Percentiles rank a stretch among this genome's conserved stretches.
These are phyloP conservation scores for Apiotrichum brassicae DNA, from an alignment of 1,284 basidiomycete species.

Conservation along the genomic window DNA sequence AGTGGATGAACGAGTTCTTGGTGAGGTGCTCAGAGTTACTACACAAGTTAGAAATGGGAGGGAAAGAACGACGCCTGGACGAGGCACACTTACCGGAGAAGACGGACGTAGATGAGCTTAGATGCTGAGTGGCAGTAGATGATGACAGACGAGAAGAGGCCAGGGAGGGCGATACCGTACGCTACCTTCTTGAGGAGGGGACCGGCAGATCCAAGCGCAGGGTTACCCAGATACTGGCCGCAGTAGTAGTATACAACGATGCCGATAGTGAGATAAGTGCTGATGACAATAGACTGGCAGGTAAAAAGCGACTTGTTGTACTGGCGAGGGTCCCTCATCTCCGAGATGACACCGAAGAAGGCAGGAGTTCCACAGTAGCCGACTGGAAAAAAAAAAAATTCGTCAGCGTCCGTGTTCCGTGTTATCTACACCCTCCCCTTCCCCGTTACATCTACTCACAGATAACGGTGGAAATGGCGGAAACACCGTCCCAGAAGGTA, in stretches of 20 bases:
- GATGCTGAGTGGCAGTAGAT: slow-evolving; percentile 28
- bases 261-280: slow-evolving; percentile 16
- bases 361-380: slow-evolving; percentile 24
- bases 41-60: neutral
- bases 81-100: slow-evolving; percentile 16
- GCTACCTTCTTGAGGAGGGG: slow-evolving; percentile 37
- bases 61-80: neutral
- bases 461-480: slow-evolving; percentile 16
- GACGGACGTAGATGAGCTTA: slow-evolving; percentile 33
- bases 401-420: no score
- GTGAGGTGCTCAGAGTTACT: slow-evolving; percentile 54
- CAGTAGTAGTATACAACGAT: slow-evolving; percentile 31
- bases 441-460: slow-evolving; percentile 13
- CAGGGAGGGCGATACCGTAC: slow-evolving; percentile 16
- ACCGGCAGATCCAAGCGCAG: slow-evolving; percentile 46
- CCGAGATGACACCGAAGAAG: slow-evolving; percentile 33
- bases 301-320: slow-evolving; percentile 26
- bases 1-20: slow-evolving; percentile 55
- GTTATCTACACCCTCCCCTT: no score
- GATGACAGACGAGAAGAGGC: slow-evolving; percentile 22
- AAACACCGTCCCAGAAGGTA: slow-evolving; percentile 26
- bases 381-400: neutral
- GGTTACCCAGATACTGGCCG: slow-evolving; percentile 42
- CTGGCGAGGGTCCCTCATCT: slow-evolving; percentile 34
- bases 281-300: slow-evolving; percentile 21